A percentile compares a stretch with the other conserved stretches of the same genome.
Conservation (phyloP, 768 basidiomycete species). For the Mycena alexandri region DNA sequence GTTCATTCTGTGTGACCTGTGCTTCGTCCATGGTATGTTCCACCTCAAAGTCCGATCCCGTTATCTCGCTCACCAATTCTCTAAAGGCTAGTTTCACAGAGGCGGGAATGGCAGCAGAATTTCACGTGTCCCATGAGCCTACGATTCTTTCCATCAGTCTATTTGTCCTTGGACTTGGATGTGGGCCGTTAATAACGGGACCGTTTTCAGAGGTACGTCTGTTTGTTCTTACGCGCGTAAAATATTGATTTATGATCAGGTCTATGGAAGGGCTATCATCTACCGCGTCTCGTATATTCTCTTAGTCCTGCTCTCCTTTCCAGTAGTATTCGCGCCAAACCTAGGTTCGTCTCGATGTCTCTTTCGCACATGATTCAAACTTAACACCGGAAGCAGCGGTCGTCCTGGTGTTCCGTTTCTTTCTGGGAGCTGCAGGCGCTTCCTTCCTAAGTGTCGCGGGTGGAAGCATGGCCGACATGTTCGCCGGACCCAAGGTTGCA, state of each 20-base stretch:
- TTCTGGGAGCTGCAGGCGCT: slow-evolving; percentile 68
- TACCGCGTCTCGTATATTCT: slow-evolving; percentile 71
- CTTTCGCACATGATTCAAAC: not conserved
- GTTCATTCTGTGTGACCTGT: slow-evolving; percentile 65
- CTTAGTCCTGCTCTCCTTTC: slow-evolving; percentile 76
- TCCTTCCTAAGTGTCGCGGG: slow-evolving; percentile 70
- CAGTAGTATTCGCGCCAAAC: slow-evolving; percentile 80
- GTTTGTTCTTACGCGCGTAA: slow-evolving; percentile 49
- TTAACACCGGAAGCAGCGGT: slow-evolving; percentile 53
- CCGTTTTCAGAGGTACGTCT: slow-evolving; percentile 63
- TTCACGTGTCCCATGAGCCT: slow-evolving; percentile 60
- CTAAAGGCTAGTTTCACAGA: slow-evolving; percentile 74
- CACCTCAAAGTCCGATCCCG: not conserved
- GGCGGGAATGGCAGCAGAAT: slow-evolving; percentile 62
- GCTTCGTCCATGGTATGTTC: slow-evolving; percentile 68
- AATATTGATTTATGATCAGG: slow-evolving; percentile 52
- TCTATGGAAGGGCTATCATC: slow-evolving; percentile 74
- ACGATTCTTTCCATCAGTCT: slow-evolving; percentile 68
- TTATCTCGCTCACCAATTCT: slow-evolving; percentile 3
- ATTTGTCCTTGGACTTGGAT: slow-evolving; percentile 70
- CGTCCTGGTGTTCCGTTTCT: slow-evolving; percentile 69
- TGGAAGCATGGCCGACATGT: slow-evolving; percentile 69
- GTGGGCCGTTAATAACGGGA: slow-evolving; percentile 58
- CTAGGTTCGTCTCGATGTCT: slow-evolving; percentile 56
- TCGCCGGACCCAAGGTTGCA: slow-evolving; percentile 68